Percentiles rank a stretch among this genome's conserved stretches.
phyloP scores from a whole-genome alignment of 1,284 basidiomycete genomes.

The Pseudomicrostroma phylloplanum region DNA sequence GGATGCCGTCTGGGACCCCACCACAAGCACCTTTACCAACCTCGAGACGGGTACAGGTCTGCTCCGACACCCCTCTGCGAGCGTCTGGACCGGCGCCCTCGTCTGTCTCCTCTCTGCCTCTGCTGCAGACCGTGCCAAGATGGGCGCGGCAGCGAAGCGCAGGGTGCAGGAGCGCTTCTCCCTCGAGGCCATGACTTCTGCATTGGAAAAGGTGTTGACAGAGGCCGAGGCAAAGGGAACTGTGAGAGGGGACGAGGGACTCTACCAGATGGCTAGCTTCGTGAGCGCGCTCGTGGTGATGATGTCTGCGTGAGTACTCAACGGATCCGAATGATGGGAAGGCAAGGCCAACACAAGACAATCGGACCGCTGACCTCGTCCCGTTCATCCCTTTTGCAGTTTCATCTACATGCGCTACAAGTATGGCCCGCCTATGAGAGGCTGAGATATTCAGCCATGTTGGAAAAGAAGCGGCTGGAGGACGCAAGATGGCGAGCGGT shows the following conservation, averaged over 20 bases:
- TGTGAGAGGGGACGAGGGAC: slow-evolving; percentile 27
- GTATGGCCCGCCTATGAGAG: no score
- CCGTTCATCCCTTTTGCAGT: no score
- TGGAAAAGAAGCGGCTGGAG: no score
- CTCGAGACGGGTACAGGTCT: slow-evolving; percentile 26
- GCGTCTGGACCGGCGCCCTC: slow-evolving; percentile 29
- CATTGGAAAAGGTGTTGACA: slow-evolving; percentile 25
- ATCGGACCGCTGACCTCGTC: no score
- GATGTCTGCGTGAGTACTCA: background rate
- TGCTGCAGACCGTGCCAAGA: slow-evolving; percentile 5
- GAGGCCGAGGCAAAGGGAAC: slow-evolving; percentile 24
- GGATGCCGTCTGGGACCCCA: slow-evolving; percentile 52
- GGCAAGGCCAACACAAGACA: no score
- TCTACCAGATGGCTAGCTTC: slow-evolving; percentile 29
- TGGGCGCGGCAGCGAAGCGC: slow-evolving; percentile 15
- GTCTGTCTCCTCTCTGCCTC: slow-evolving; percentile 20
- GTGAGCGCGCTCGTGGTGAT: slow-evolving; percentile 10
- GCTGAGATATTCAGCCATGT: no score
- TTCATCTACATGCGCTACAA: no score
- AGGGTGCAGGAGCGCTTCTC: slow-evolving; percentile 23
- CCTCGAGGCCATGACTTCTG: slow-evolving; percentile 23
- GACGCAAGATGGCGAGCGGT: no score
- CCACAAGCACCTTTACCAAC: slow-evolving; percentile 12
- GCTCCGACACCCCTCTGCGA: slow-evolving; percentile 23
- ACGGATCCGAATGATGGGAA: no score